Percentiles rank a stretch among this genome's conserved stretches.
phyloP scores from a whole-genome alignment of 371 early-diverging fungal genomes.

The Sporodiniella umbellata region DNA sequence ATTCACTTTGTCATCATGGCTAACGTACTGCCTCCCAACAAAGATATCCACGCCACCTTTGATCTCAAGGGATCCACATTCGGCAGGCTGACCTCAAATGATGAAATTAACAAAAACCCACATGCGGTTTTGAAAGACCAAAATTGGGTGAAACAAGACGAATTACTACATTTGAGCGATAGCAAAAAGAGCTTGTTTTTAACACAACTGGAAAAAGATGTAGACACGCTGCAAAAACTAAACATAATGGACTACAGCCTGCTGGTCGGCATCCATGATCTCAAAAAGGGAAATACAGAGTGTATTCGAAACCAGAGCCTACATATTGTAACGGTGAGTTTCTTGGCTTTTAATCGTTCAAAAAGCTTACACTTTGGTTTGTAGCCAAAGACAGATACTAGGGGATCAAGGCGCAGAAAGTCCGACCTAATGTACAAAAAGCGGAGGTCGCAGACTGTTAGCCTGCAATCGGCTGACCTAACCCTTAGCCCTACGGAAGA shows the following conservation, averaged over 20 bases:
- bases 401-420: conserved; percentile 36
- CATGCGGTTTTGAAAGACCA: conserved; percentile 91
- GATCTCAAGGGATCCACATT: conserved; percentile 94
- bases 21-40: conserved; percentile 94
- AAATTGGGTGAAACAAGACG: conserved; percentile 81
- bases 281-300: conserved; percentile 77
- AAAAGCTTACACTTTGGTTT: neutral
- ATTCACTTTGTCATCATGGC: conserved; percentile 99
- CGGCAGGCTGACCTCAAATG: conserved; percentile 77
- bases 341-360: neutral
- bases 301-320: conserved; percentile 85
- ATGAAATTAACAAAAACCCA: conserved; percentile 74
- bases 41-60: conserved; percentile 93
- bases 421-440: conserved; percentile 61
- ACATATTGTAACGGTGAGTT: conserved; percentile 57
- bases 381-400: conserved; percentile 39
- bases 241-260: conserved; percentile 98
- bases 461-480: conserved; percentile 46
- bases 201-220: conserved; percentile 83
- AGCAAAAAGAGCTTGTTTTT: conserved; percentile 70
- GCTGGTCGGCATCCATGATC: conserved; percentile 88
- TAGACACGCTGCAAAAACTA: conserved; percentile 65
- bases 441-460: conserved; percentile 63
- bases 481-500: conserved; percentile 41
- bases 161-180: conserved; percentile 82